Evolutionary conservation across 345 rosid species (phyloP).

Genomic region (Eucalyptus melliodora): DNA sequence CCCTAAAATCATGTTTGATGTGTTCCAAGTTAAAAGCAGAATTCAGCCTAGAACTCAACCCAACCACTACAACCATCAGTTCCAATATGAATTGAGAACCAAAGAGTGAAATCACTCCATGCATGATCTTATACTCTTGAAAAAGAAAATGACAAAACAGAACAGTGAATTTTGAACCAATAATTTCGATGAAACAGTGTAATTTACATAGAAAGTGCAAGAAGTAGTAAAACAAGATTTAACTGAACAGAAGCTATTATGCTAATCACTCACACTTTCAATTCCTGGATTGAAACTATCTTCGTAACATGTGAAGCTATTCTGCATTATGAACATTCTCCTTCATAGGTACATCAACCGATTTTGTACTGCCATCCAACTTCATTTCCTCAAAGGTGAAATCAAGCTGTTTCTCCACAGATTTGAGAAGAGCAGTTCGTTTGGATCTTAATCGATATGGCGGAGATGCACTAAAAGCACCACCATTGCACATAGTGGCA

Average conservation of each 20-base stretch:
- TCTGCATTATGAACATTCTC: slow-evolving; percentile 13
- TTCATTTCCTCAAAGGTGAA: slow-evolving; percentile 42
- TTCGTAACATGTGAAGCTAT: slow-evolving; percentile 14
- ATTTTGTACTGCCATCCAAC: slow-evolving; percentile 17
- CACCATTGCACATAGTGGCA: slow-evolving; percentile 14
- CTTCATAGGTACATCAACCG: slow-evolving; percentile 13
- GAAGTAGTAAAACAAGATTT: background rate
- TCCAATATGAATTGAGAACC: background rate
- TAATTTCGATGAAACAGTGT: background rate
- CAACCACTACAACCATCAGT: background rate
- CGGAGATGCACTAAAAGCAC: slow-evolving; percentile 73
- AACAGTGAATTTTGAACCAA: background rate
- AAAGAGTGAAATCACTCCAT: background rate
- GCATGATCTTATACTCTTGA: background rate
- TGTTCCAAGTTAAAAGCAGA: background rate
- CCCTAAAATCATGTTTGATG: background rate
- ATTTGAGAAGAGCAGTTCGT: slow-evolving; percentile 64
- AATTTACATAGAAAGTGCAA: background rate
- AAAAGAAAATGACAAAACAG: background rate
- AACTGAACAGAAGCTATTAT: background rate
- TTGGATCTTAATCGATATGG: slow-evolving; percentile 80
- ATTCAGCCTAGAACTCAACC: background rate
- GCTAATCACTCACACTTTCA: background rate
- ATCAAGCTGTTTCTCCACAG: slow-evolving; percentile 86
- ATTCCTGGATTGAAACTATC: slow-evolving; percentile 18